Evolutionary conservation across 169 alveolate species (phyloP).

Genomic region (Plasmodium coatneyi): DNA sequence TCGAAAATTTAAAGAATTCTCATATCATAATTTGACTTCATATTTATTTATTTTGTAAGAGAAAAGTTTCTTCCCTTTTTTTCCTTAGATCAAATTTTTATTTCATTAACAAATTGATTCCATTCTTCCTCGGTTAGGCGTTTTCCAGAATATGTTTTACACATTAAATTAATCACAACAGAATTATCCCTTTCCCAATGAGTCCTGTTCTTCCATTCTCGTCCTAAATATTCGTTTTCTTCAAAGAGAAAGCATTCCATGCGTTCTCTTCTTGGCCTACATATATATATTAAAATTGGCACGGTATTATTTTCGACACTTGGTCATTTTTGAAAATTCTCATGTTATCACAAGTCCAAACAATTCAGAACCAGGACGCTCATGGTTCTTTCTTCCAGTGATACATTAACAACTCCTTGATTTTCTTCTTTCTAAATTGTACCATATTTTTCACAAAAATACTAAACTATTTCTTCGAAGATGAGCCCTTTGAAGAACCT

Average conservation of each 20-base stretch:
- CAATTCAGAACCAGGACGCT: no score
- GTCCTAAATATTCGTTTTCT: not conserved
- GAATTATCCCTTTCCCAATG: not conserved
- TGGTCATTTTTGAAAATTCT: not conserved
- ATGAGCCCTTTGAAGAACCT: not conserved
- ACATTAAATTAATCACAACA: not conserved
- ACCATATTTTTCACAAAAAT: not conserved
- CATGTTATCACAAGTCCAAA: not conserved
- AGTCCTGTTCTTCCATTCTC: not conserved
- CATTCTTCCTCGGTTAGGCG: not conserved
- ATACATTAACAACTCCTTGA: conserved; percentile 1
- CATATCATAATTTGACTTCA: not conserved
- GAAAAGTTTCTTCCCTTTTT: not conserved
- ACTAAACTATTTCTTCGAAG: not conserved
- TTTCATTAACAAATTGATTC: not conserved
- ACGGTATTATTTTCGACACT: not conserved
- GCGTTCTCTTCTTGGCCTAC: not conserved
- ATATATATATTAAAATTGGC: not conserved
- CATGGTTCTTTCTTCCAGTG: not conserved
- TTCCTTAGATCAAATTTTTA: not conserved
- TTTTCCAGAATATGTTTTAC: not conserved
- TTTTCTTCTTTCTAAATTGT: not conserved
- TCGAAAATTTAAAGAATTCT: not conserved
- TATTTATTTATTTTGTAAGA: no score
- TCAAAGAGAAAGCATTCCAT: not conserved